Conservation (phyloP, 1,284 basidiomycete genomes). For the Pulveroboletus sp. region DNA sequence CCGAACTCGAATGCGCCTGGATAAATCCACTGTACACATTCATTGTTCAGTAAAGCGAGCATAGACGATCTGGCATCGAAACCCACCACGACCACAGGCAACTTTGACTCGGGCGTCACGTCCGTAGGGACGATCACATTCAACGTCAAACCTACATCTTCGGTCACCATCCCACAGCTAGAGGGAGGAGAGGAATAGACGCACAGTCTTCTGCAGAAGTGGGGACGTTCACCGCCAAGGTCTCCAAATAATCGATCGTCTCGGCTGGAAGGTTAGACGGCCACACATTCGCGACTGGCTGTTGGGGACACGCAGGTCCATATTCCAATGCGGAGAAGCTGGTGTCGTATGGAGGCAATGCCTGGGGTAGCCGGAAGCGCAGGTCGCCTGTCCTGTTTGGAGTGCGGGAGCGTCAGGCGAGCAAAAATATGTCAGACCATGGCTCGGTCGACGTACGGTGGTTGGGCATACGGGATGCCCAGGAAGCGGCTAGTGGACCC, state of each 20-base stretch:
- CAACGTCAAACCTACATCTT: slow-evolving; percentile 41
- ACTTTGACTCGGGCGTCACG: slow-evolving; percentile 21
- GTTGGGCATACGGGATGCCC: slow-evolving; percentile 42
- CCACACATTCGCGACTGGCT: slow-evolving; percentile 15
- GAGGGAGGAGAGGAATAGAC: neutral
- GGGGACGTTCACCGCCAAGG: neutral
- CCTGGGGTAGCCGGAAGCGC: slow-evolving; percentile 39
- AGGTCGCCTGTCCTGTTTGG: slow-evolving; percentile 25
- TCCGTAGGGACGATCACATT: slow-evolving; percentile 43
- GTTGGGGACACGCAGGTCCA: slow-evolving; percentile 42
- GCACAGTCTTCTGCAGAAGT: slow-evolving; percentile 26
- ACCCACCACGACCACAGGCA: slow-evolving; percentile 46
- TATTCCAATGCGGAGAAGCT: slow-evolving; percentile 32
- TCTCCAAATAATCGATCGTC: neutral
- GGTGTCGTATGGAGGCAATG: slow-evolving; percentile 35
- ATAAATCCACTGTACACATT: slow-evolving; percentile 20
- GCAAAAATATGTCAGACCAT: neutral
- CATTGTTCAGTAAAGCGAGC: rapidly evolving
- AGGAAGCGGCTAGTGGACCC: slow-evolving; percentile 23
- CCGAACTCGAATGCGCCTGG: slow-evolving; percentile 39
- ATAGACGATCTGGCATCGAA: too few relatives aligned
- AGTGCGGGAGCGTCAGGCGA: neutral
- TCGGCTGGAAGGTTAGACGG: neutral
- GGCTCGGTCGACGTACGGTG: slow-evolving; percentile 32
- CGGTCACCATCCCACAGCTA: neutral